Evolutionary conservation across 352 stramenopile genomes (phyloP).

Genomic region (Phytophthora macrochlamydospora): DNA sequence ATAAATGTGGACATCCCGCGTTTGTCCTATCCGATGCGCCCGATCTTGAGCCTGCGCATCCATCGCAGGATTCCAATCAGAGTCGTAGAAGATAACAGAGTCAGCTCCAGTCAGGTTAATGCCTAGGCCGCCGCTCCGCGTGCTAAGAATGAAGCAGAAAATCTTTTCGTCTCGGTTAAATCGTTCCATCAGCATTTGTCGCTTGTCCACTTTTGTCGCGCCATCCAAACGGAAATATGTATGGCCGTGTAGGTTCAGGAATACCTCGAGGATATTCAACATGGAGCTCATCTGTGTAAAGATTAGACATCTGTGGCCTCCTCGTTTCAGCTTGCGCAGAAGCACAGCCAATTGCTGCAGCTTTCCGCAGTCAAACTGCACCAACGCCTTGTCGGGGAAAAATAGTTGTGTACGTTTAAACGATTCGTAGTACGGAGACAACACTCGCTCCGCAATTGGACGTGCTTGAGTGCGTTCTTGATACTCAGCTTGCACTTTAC

Average conservation of each 20-base stretch:
- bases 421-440: slow-evolving; percentile 56
- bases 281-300: slow-evolving; percentile 99
- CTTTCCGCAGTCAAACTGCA: slow-evolving; percentile 98
- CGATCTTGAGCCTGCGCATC: slow-evolving; percentile 96
- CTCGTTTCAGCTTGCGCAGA: slow-evolving; percentile 95
- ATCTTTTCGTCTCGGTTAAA: slow-evolving; percentile 98
- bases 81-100: slow-evolving; percentile 93
- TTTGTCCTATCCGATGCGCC: slow-evolving; percentile 98
- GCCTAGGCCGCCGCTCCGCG: slow-evolving; percentile 95
- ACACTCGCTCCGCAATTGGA: slow-evolving; percentile 41
- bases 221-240: slow-evolving; percentile 99
- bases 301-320: slow-evolving; percentile 94
- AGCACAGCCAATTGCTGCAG: slow-evolving; percentile 91
- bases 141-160: slow-evolving; percentile 99
- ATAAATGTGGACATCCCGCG: slow-evolving; percentile 99
- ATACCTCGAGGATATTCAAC: slow-evolving; percentile 99
- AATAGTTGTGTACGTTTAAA: slow-evolving; percentile 90
- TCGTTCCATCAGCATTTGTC: slow-evolving; percentile 97
- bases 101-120: slow-evolving; percentile 99
- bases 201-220: slow-evolving; percentile 94
- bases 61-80: slow-evolving; percentile 95
- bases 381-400: slow-evolving; percentile 97
- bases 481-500: slow-evolving; percentile 25
- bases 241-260: slow-evolving; percentile 97
- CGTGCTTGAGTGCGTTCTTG: slow-evolving; percentile 24